These are phyloP conservation scores for Auricularia sp. DNA, from an alignment of 768 basidiomycete species.

Conservation along the genomic window DNA sequence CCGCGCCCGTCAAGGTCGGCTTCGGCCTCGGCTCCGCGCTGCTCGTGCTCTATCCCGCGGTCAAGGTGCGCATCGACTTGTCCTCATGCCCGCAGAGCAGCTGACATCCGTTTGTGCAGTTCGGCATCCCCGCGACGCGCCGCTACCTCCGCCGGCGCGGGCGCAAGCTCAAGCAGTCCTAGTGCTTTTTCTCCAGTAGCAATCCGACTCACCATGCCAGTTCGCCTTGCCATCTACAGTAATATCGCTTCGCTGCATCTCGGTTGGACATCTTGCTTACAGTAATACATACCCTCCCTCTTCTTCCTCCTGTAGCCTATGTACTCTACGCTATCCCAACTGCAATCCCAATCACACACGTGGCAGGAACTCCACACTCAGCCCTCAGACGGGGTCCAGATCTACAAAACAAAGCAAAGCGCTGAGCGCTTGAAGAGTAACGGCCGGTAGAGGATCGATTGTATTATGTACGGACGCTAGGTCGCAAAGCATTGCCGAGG, in stretches of 20 bases:
- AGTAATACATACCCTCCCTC: too few species aligned
- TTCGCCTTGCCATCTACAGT: too few species aligned
- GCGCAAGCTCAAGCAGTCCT: neutral
- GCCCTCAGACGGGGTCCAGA: too few species aligned
- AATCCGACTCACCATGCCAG: too few species aligned
- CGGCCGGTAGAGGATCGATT: too few species aligned
- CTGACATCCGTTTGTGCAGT: neutral
- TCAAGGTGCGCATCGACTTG: constrained; percentile 39
- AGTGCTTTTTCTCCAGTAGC: too few species aligned
- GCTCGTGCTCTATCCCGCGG: constrained; percentile 57
- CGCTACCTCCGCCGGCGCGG: neutral
- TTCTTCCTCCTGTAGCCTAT: neutral
- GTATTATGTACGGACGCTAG: too few species aligned
- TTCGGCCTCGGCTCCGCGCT: constrained; percentile 53
- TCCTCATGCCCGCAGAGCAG: too few species aligned
- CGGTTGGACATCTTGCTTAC: neutral
- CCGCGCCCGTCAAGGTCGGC: constrained; percentile 50
- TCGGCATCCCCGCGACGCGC: neutral
- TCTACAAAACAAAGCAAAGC: too few species aligned
- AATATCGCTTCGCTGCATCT: neutral
- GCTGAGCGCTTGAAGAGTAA: too few species aligned
- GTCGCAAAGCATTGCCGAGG: too few species aligned
- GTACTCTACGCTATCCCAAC: neutral
- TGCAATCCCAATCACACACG: neutral
- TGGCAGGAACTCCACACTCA: too few species aligned